A percentile compares a stretch with the other conserved stretches of the same genome.
phyloP scores from a whole-genome alignment of 75 land plant species.

The Sequoiadendron giganteum region DNA sequence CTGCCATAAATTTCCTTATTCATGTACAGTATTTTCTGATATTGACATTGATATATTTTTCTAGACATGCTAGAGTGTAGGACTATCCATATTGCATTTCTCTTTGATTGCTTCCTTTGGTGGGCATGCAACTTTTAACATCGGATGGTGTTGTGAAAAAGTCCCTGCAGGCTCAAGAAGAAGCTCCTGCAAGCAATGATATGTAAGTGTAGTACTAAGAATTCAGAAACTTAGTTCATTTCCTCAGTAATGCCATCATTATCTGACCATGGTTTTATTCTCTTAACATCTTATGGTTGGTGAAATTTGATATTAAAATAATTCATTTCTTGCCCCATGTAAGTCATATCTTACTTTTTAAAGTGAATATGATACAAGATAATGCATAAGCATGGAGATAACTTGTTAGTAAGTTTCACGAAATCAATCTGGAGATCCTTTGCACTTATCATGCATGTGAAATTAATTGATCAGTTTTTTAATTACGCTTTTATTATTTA shows the following conservation, averaged over 20 bases:
- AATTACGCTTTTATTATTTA: not conserved
- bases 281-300: not conserved
- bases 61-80: not conserved
- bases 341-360: not conserved
- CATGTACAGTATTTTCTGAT: not conserved
- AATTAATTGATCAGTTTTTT: not conserved
- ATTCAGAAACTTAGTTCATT: not conserved
- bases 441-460: not conserved
- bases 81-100: not conserved
- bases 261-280: not conserved
- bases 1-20: not conserved
- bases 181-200: constrained; percentile 13
- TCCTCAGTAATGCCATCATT: not conserved
- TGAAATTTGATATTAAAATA: not conserved
- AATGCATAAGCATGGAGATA: not conserved
- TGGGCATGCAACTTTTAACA: not conserved
- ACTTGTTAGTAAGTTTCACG: not conserved
- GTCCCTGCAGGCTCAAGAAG: constrained; percentile 19
- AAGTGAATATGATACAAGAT: not conserved
- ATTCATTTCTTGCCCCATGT: not conserved
- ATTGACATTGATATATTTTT: not conserved
- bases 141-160: not conserved
- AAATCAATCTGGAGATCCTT: not conserved
- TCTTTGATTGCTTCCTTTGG: not conserved
- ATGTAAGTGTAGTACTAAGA: constrained; percentile 20